Percentiles rank a stretch among this genome's conserved stretches.
Evolutionary conservation across 2,329 filamentous ascomycete species (phyloP).

Genomic region (Clonostachys byssicola): DNA sequence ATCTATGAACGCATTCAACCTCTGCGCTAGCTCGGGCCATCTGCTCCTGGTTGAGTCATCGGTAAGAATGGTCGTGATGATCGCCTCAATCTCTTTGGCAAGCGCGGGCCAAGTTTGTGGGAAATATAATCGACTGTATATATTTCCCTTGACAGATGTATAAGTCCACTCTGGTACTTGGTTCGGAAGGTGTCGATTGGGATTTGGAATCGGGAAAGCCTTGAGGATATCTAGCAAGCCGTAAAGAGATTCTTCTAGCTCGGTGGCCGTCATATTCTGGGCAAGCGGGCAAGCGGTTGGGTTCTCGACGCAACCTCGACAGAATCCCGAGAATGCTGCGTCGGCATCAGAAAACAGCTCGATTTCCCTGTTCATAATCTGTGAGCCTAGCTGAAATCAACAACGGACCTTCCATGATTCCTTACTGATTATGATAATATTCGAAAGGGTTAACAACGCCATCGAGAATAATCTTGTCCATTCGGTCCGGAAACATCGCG

Average conservation of each 20-base stretch:
- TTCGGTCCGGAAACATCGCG: conserved; percentile 35
- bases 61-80: conserved; percentile 2
- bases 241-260: conserved; percentile 27
- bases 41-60: too few species aligned
- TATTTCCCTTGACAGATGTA: conserved; percentile 8
- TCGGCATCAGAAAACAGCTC: conserved; percentile 17
- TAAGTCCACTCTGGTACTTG: conserved; percentile 13
- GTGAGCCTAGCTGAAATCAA: too few species aligned
- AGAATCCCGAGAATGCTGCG: conserved; percentile 17
- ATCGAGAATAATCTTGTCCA: conserved; percentile 31
- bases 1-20: too few species aligned
- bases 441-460: conserved; percentile 23
- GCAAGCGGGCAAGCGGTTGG: conserved; percentile 18
- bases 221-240: conserved; percentile 18
- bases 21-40: neutral
- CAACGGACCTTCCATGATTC: too few species aligned
- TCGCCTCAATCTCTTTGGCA: conserved; percentile 5
- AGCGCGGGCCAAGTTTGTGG: conserved; percentile 9
- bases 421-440: conserved; percentile 15
- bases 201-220: conserved; percentile 12
- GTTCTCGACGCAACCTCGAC: conserved; percentile 15
- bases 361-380: conserved; percentile 7
- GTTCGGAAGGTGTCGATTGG: conserved; percentile 2
- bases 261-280: conserved; percentile 17
- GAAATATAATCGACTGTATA: conserved; percentile 11